Base-by-base conservation (phyloP, 164 flowering plant species). In the Euptelea pleiosperma region DNA sequence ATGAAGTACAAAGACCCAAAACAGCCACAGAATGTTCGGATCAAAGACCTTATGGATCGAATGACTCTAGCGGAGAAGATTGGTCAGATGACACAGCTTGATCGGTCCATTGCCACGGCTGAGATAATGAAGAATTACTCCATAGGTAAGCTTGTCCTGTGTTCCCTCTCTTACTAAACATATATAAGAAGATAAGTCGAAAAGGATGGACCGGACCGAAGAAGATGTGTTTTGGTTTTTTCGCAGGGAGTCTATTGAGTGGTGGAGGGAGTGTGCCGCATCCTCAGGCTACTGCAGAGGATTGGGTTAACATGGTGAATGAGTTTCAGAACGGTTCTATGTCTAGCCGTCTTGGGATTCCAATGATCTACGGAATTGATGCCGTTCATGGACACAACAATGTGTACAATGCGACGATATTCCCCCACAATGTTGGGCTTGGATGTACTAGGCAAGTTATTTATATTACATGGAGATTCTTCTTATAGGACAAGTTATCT, bases 31-130 rank as follows among this genome's bases (percentile, higher is more conserved):
- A 24, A 41, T 22, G 39, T 22, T 46, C 33, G 67, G 7, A 47
- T 63, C 30, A 55, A 26, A 40, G 67, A 63, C 28, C 21, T 63
- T 22, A 37, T 55, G 39, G 21, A 16, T 2, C 25, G 67, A 21
- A 63, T 63, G 67, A 63, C 67, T 29, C 39, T 63, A 12, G 55
- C 18, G 15, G 67, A 63, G 22, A 63, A 63, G 61, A 63, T 63
- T 18, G 67, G 65, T 31, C 65, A 61, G 35, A 61, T 61, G 65
- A 25, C 41, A 3, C 65, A 52, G 65, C 26, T 61, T 0, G 65
- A 61, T 19, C 39, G 65, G 6, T 15, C 5, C 4, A 31, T 30
- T 16, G 42, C 65, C 2, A 26, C 67, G 1, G 39, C 46, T 2
- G 54, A 63, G 12, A 24, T 39, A 1, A 55, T 63, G 55, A 56